Base-by-base conservation (phyloP, 1,139 yeast species). In the Geotrichum australiense region DNA sequence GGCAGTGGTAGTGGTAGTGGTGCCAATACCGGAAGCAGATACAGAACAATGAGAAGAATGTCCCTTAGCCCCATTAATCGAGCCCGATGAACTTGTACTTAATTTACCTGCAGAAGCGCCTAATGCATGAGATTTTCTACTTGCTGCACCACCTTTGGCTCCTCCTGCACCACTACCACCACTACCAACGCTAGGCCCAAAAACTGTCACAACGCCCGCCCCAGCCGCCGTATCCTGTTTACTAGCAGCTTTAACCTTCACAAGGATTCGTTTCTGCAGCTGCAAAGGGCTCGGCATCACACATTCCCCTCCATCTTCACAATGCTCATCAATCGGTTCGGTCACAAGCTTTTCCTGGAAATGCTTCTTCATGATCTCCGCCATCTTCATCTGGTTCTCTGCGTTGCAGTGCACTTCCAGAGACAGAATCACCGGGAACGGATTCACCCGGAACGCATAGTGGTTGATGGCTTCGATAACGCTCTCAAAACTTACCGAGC, bases 351-450 rank as follows among this genome's bases (percentile, higher is more conserved):
- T 61, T 16, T 76, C 80, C 1, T 81, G 89, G 26, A 93, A 68
- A 0, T 71, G 62, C 0, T 74, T 73, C 40, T 67, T 65, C 43
- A 91, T 58, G 1, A 73, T 65, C 1, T 65, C 62, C 1, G 70
- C 76, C 44, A 82, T 76, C 34, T 69, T 69, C 11, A 61, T 47
- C 58, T 93, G 99, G 49, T 78, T 79, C 19, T 69, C 74, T 0
- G 66, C 53, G 7, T 74, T 74, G 61, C 98, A 91, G 53, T 82
- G 83, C 1, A 86, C 72, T 57, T 93, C 98, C 25, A 93, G 68
- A 8, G 96, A 87, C n/a, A 93, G 57, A 15, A 91, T 80, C 36
- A 93, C 65, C 0, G 99, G 99, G 47, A 71, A 80, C 0, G 93
- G 89, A 0, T 95, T 75, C 0, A 86, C 68, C 15, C 83, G 76